These are phyloP conservation scores for Alternaria arborescens DNA, from an alignment of 2,329 filamentous ascomycete genomes.

Conservation along the genomic window DNA sequence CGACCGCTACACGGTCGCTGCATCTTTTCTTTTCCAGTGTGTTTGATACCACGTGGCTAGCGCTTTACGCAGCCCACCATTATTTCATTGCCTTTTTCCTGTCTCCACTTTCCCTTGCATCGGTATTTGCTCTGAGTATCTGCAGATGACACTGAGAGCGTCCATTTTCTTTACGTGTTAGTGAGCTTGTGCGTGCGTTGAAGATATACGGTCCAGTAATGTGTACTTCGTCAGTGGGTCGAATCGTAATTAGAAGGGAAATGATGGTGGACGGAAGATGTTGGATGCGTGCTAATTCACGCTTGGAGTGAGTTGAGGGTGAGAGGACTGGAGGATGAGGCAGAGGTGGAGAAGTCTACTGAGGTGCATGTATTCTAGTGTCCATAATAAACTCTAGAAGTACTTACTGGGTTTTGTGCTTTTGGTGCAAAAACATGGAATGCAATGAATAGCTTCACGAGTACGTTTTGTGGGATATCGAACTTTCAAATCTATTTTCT, in stretches of 20 bases:
- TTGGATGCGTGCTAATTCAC: not conserved
- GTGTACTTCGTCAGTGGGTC: constrained; percentile 1
- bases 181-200: not conserved
- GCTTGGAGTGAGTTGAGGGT: not conserved
- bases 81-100: constrained; percentile 8
- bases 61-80: constrained; percentile 13
- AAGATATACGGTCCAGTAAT: not conserved
- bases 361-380: not conserved
- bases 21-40: constrained; percentile 6
- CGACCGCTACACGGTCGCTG: not conserved
- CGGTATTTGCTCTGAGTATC: not conserved
- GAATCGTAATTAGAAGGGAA: not conserved
- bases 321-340: not conserved
- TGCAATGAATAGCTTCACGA: not conserved
- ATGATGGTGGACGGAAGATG: not conserved
- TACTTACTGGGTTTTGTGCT: not conserved
- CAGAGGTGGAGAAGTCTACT: not conserved
- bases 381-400: not conserved
- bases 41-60: constrained; percentile 22
- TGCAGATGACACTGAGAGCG: not conserved
- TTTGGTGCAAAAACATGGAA: not conserved
- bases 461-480: not conserved
- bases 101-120: constrained; percentile 5
- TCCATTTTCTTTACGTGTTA: not conserved
- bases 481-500: not conserved